These are phyloP conservation scores for Corchorus olitorius DNA, from an alignment of 345 rosid species.

Conservation along the genomic window DNA sequence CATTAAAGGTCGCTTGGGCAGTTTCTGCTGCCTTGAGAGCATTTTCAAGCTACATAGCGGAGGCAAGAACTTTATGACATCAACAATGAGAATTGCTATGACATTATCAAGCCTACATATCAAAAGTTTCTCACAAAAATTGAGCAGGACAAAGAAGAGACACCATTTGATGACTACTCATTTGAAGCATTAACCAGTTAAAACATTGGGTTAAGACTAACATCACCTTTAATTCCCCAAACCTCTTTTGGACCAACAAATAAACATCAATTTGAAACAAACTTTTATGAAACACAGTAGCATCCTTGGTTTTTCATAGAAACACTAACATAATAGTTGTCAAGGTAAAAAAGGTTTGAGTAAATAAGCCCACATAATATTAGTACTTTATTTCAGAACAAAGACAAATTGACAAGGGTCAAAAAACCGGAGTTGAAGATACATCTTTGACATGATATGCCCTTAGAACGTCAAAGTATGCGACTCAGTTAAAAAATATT, in stretches of 20 bases:
- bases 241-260: not conserved
- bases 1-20: conserved; percentile 64
- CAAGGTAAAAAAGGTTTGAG: not conserved
- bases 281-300: not conserved
- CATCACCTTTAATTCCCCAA: not conserved
- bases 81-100: not conserved
- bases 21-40: conserved; percentile 79
- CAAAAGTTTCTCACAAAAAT: not conserved
- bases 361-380: not conserved
- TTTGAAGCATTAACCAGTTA: not conserved
- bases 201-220: not conserved
- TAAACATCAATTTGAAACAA: not conserved
- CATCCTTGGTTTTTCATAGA: not conserved
- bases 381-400: not conserved
- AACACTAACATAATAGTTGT: not conserved
- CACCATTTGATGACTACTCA: not conserved
- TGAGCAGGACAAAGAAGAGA: not conserved
- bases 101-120: not conserved
- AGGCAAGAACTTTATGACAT: not conserved
- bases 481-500: not conserved
- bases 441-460: not conserved
- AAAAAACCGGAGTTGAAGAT: not conserved
- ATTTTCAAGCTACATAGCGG: conserved; percentile 67
- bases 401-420: not conserved
- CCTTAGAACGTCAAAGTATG: not conserved